phyloP scores from a whole-genome alignment of 495 filamentous ascomycete genomes.

The Daldinia childiae region DNA sequence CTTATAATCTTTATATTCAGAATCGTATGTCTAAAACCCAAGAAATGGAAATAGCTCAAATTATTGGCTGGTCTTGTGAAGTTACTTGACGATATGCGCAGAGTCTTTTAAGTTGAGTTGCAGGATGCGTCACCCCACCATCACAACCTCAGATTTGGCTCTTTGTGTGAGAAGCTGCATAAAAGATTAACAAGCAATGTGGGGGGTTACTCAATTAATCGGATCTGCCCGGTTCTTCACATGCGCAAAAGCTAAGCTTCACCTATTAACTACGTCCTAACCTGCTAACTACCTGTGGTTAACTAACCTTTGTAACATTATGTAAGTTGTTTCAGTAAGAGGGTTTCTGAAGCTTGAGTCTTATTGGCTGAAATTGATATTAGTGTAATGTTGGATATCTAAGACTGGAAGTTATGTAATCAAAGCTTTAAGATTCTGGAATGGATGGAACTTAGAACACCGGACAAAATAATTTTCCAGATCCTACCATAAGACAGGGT shows the following conservation, averaged over 20 bases:
- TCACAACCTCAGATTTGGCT: slow-evolving; percentile 15
- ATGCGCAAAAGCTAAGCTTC: slow-evolving; percentile 1
- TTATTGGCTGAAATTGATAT: neutral
- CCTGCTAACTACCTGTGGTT: neutral
- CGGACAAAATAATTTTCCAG: slow-evolving; percentile 38
- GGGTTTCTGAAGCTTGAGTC: neutral
- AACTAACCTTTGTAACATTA: neutral
- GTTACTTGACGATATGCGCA: slow-evolving; percentile 19
- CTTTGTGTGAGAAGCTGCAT: neutral
- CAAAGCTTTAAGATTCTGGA: neutral
- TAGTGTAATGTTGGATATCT: neutral
- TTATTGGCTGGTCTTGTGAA: slow-evolving; percentile 39
- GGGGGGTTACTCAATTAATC: slow-evolving; percentile 10
- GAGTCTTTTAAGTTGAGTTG: slow-evolving; percentile 13
- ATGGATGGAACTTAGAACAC: slow-evolving; percentile 15
- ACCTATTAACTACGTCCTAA: neutral
- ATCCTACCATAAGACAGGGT: neutral
- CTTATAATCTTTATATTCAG: neutral
- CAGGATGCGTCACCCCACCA: slow-evolving; percentile 36
- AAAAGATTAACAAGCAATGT: slow-evolving; percentile 1
- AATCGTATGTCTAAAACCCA: neutral
- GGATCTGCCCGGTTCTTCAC: slow-evolving; percentile 31
- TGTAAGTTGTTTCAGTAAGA: neutral
- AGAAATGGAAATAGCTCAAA: slow-evolving; percentile 32
- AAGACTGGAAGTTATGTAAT: neutral